phyloP scores from a whole-genome alignment of 495 filamentous ascomycete species.

The Daldinia decipiens region DNA sequence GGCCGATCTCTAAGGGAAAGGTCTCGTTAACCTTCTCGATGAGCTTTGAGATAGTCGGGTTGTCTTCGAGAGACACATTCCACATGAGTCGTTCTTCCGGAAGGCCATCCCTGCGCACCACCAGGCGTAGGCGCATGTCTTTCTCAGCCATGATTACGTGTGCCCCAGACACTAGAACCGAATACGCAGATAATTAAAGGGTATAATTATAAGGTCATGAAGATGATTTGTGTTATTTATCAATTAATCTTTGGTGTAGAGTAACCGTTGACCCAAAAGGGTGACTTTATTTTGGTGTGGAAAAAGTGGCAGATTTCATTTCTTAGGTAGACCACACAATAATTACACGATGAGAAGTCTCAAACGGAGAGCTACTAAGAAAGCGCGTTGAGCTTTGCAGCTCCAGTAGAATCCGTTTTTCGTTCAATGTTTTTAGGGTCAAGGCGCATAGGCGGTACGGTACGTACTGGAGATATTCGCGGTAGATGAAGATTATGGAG shows the following conservation, averaged over 20 bases:
- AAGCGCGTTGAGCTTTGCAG: conserved; percentile 1
- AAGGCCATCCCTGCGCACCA: conserved; percentile 81
- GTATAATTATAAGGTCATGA: not conserved
- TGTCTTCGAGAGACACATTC: conserved; percentile 65
- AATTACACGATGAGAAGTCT: conserved; percentile 1
- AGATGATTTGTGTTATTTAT: not conserved
- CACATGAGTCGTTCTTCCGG: conserved; percentile 82
- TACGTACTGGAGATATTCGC: not conserved
- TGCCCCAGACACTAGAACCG: not conserved
- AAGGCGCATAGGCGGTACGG: not conserved
- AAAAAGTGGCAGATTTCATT: conserved; percentile 1
- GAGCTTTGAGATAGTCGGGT: conserved; percentile 79
- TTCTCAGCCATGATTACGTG: conserved; percentile 35
- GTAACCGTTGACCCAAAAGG: not conserved
- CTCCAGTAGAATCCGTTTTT: not conserved
- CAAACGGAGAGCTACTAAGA: not conserved
- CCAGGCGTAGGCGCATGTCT: conserved; percentile 82
- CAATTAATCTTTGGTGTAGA: not conserved
- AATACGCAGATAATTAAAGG: not conserved
- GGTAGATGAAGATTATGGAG: not conserved
- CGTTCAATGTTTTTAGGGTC: too few relatives aligned
- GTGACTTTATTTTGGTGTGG: not conserved
- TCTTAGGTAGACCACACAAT: not conserved
- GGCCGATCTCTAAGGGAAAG: conserved; percentile 81
- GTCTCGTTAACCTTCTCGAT: conserved; percentile 85